Conservation (phyloP, 2,329 filamentous ascomycete genomes). For the Aspergillus eucalypticola region DNA sequence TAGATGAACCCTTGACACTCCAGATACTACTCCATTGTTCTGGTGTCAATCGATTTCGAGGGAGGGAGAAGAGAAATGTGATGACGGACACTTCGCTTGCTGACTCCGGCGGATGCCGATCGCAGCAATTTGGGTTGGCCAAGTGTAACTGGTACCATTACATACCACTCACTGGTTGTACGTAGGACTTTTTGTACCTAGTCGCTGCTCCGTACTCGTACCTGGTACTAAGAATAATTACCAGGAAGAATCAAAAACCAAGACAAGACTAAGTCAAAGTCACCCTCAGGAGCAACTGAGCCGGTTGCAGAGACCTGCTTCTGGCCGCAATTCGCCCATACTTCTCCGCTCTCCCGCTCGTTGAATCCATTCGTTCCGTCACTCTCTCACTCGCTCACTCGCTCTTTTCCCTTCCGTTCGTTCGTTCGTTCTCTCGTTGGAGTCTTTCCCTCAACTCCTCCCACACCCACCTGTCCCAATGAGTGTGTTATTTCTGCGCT, state of each 20-base stretch:
- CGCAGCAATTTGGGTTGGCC: background rate
- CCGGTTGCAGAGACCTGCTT: constrained; percentile 10
- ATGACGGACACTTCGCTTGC: background rate
- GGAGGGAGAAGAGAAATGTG: background rate
- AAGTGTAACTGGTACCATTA: too few relatives aligned
- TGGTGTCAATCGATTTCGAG: background rate
- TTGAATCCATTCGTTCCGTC: constrained; percentile 22
- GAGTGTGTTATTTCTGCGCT: constrained; percentile 4
- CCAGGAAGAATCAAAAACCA: too few relatives aligned
- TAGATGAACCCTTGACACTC: too few relatives aligned
- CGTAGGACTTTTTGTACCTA: too few relatives aligned
- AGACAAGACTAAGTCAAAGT: background rate
- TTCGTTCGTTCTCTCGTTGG: constrained; percentile 4
- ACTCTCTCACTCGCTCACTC: constrained; percentile 24
- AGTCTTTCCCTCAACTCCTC: background rate
- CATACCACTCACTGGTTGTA: too few relatives aligned
- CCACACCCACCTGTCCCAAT: constrained; percentile 1
- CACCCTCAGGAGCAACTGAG: background rate
- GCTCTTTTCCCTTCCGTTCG: constrained; percentile 17
- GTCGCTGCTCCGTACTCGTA: background rate
- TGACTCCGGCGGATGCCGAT: background rate
- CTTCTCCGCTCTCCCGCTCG: constrained; percentile 25
- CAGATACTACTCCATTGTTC: too few relatives aligned
- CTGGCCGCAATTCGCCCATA: constrained; percentile 5
- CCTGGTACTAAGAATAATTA: background rate